Base-by-base conservation (phyloP, 176 grass and related monocot species). In the Hyparrhenia diplandra region DNA sequence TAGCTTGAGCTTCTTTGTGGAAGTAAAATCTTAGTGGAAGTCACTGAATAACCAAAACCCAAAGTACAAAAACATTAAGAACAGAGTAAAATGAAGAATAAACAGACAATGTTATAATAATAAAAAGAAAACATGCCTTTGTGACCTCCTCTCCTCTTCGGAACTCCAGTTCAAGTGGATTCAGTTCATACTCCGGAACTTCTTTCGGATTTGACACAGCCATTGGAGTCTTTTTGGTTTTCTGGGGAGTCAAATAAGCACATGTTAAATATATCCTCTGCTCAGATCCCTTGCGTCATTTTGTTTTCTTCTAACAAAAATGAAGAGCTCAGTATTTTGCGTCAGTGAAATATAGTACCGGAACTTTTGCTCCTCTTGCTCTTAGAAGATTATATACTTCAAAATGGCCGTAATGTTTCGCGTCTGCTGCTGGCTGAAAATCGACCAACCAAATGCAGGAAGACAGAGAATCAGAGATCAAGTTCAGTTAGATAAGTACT, bases 171-270 rank as follows among this genome's bases (percentile, higher is more conserved):
- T 99, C 90, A 43, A 91, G 75, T 16, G 92, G 96, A 64, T 95
- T 99, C 76, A 99, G 76, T 82, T 99, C 96, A 70, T 99, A 99
- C 75, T 99, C 96, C 42, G 96, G 96, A 76, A 95, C 79, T 73
- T 99, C 85, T 82, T 83, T 84, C 23, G 96, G 96, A 88, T 99
- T 90, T 64, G 90, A 91, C 52, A 99, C 96, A 21, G 36, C 68
- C 96, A 99, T 99, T 10, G 96, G 96, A 84, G 96, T 93, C 59
- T 88, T 99, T 31, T 46, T 87, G 14, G 79, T 82, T 95, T 91
- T 99, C 96, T 99, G 69, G 36, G 55, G 64, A 82, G 76, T 52
- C 67, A 20, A 80, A 28, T 5, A 83, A 67, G 73, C 9, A 59
- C 24, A 29, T 40, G 14, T 14, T 25, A 60, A 18, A 59, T 62